Evolutionary conservation across 257 asterid species (phyloP).

Genomic region (Fraxinus quadrangulata): DNA sequence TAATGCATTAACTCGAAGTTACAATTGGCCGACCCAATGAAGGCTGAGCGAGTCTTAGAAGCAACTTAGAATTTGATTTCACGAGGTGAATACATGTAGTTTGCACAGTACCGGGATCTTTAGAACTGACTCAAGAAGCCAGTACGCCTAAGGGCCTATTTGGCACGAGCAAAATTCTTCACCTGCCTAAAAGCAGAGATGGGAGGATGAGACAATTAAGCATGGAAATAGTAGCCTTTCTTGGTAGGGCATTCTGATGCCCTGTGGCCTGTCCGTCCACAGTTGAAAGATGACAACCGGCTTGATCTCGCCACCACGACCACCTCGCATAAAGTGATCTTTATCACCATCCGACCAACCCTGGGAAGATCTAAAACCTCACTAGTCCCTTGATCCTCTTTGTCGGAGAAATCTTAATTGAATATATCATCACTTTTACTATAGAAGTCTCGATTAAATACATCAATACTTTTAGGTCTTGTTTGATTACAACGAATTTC

Average conservation of each 20-base stretch:
- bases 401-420: neutral
- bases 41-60: too few relatives aligned
- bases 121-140: neutral
- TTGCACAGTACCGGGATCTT: too few relatives aligned
- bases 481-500: too few relatives aligned
- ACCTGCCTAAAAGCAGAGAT: neutral
- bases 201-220: slow-evolving; percentile 3
- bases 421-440: too few relatives aligned
- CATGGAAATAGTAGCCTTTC: slow-evolving; percentile 28
- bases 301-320: slow-evolving; percentile 37
- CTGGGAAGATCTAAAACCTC: slow-evolving; percentile 63
- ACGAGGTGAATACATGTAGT: too few relatives aligned
- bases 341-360: slow-evolving; percentile 52
- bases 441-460: too few relatives aligned
- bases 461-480: too few relatives aligned
- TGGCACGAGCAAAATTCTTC: neutral
- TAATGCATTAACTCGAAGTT: too few relatives aligned
- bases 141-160: neutral
- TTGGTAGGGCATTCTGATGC: slow-evolving; percentile 55
- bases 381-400: slow-evolving; percentile 61
- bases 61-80: too few relatives aligned
- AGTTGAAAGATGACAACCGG: too few relatives aligned
- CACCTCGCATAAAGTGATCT: slow-evolving; percentile 40
- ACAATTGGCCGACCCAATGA: too few relatives aligned
- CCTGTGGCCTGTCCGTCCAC: slow-evolving; percentile 45